A percentile compares a stretch with the other conserved stretches of the same genome.
phyloP scores from a whole-genome alignment of 2,329 filamentous ascomycete genomes.

The Aotearoamyces nothofagi region DNA sequence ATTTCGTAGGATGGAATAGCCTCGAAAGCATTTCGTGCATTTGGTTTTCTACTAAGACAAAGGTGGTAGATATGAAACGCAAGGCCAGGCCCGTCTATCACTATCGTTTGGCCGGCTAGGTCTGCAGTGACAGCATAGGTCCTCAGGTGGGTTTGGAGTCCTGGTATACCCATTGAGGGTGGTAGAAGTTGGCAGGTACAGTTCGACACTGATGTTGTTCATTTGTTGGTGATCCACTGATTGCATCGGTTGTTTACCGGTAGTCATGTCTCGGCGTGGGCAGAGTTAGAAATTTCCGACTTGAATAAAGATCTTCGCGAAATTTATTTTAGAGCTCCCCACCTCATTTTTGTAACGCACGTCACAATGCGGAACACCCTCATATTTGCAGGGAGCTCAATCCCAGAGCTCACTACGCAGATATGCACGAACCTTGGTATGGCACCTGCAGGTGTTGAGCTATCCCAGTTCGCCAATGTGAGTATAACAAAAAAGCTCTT shows the following conservation, averaged over 20 bases:
- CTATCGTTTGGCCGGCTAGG: slow-evolving; percentile 27
- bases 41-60: slow-evolving; percentile 26
- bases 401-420: slow-evolving; percentile 45
- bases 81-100: slow-evolving; percentile 67
- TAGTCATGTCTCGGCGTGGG: too few species aligned
- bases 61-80: slow-evolving; percentile 57
- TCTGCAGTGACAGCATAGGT: slow-evolving; percentile 30
- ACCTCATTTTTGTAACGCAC: slow-evolving; percentile 3
- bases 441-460: slow-evolving; percentile 46
- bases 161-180: slow-evolving; percentile 52
- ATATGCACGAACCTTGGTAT: slow-evolving; percentile 57
- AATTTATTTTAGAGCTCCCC: neutral
- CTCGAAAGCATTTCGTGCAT: slow-evolving; percentile 29
- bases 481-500: slow-evolving; percentile 22
- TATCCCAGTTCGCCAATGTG: slow-evolving; percentile 58
- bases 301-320: neutral
- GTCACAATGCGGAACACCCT: slow-evolving; percentile 48
- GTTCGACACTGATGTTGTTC: too few species aligned
- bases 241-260: too few species aligned
- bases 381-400: slow-evolving; percentile 53
- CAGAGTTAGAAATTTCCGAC: slow-evolving; percentile 1
- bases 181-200: slow-evolving; percentile 4
- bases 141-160: slow-evolving; percentile 35
- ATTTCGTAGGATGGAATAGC: slow-evolving; percentile 45
- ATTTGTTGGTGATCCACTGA: too few species aligned